Percentiles rank a stretch among this genome's conserved stretches.
Conservation (phyloP, 805 yeast species). For the Metschnikowia reukaufii region DNA sequence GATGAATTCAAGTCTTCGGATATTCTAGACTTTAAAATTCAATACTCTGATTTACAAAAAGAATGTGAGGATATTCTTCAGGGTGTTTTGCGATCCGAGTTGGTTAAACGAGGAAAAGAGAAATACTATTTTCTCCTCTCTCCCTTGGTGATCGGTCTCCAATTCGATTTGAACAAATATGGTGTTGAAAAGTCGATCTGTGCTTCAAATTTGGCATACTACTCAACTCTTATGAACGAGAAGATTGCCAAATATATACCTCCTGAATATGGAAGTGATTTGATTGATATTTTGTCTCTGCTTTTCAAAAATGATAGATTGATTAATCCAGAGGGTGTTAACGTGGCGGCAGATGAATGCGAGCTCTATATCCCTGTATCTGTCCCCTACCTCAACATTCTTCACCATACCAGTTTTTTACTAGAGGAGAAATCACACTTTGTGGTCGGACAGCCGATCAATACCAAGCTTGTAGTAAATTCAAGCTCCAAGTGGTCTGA, state of each 20-base stretch:
- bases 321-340: neutral
- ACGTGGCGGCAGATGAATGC: neutral
- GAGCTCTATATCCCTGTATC: conserved; percentile 54
- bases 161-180: conserved; percentile 33
- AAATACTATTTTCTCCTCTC: conserved; percentile 23
- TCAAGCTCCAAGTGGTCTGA: conserved; percentile 48
- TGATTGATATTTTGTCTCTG: conserved; percentile 12
- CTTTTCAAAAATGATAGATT: conserved; percentile 1
- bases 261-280: conserved; percentile 10
- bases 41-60: conserved; percentile 45
- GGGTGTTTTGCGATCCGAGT: neutral
- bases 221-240: conserved; percentile 13
- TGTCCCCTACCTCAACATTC: conserved; percentile 57
- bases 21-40: conserved; percentile 41
- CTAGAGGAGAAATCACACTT: conserved; percentile 43
- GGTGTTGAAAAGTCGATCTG: conserved; percentile 24
- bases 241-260: conserved; percentile 4
- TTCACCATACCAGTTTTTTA: conserved; percentile 56
- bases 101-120: conserved; percentile 11
- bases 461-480: conserved; percentile 41
- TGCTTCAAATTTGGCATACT: conserved; percentile 22
- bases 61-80: conserved; percentile 39
- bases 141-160: conserved; percentile 19
- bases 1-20: conserved; percentile 29
- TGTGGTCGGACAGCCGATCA: conserved; percentile 65